These are phyloP conservation scores for Thermothelomyces thermophilus DNA, from an alignment of 2,329 filamentous ascomycete species.

Conservation along the genomic window DNA sequence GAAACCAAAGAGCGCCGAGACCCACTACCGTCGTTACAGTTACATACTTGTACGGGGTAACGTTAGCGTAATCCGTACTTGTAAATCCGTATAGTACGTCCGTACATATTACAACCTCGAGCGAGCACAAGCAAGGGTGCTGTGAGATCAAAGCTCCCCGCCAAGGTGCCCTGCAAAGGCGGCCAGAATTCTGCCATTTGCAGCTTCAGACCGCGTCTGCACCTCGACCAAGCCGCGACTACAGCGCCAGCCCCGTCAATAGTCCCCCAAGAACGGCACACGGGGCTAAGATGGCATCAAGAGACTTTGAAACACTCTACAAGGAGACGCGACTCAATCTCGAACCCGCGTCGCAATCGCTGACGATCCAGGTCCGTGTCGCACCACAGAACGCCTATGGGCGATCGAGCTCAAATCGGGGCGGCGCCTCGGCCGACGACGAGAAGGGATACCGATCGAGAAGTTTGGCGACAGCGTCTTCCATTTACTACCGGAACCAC, in stretches of 20 bases:
- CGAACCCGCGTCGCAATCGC: constrained; percentile 62
- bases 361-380: constrained; percentile 64
- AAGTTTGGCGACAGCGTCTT: constrained; percentile 69
- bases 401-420: constrained; percentile 30
- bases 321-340: constrained; percentile 83
- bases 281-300: constrained; percentile 63
- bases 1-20: too few species aligned
- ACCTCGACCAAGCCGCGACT: constrained; percentile 19
- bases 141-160: constrained; percentile 13
- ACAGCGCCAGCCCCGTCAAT: constrained; percentile 14
- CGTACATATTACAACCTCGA: too few species aligned
- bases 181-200: constrained; percentile 25
- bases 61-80: too few species aligned
- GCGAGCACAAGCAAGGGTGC: constrained; percentile 3
- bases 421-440: constrained; percentile 49
- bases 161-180: constrained; percentile 16
- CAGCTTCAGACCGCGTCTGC: constrained; percentile 18
- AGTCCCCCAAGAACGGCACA: constrained; percentile 20
- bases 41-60: too few species aligned
- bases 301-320: constrained; percentile 62
- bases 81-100: too few species aligned
- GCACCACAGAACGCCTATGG: constrained; percentile 40
- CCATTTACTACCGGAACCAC: constrained; percentile 76
- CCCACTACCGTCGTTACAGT: too few species aligned
- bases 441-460: constrained; percentile 66